Conservation (phyloP, 2,329 filamentous ascomycete species). For the Pseudogymnoascus sp. region DNA sequence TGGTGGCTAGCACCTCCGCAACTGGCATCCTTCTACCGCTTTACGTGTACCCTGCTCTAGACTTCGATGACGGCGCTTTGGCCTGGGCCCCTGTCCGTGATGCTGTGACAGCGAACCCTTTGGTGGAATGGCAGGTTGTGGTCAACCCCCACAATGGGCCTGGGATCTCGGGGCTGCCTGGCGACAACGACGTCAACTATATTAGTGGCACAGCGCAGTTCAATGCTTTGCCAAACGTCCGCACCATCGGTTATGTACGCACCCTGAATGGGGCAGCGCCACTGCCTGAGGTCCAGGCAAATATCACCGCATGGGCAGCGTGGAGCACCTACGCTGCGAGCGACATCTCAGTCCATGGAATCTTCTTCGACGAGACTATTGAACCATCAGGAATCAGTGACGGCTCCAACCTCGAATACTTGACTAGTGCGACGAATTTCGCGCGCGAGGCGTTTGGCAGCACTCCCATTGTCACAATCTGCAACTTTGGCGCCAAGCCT, state of each 20-base stretch:
- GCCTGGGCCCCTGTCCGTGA: conserved; percentile 17
- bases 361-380: conserved; percentile 20
- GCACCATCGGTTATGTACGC: conserved; percentile 34
- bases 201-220: conserved; percentile 12
- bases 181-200: conserved; percentile 21
- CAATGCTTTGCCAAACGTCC: conserved; percentile 21
- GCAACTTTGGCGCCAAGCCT: background rate
- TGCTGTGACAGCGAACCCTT: conserved; percentile 14
- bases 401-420: background rate
- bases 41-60: conserved; percentile 15
- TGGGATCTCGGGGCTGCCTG: conserved; percentile 25
- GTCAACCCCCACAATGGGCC: conserved; percentile 24
- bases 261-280: conserved; percentile 29
- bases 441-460: background rate
- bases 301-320: conserved; percentile 31
- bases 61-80: background rate
- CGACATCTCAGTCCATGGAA: conserved; percentile 19
- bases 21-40: conserved; percentile 15
- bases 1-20: background rate
- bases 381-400: background rate
- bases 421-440: background rate
- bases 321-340: conserved; percentile 24
- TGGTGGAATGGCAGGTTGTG: conserved; percentile 18
- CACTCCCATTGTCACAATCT: background rate
- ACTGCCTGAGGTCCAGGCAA: conserved; percentile 27